These are phyloP conservation scores for Colletotrichum eleusines DNA, from an alignment of 2,329 filamentous ascomycete genomes.

Conservation along the genomic window DNA sequence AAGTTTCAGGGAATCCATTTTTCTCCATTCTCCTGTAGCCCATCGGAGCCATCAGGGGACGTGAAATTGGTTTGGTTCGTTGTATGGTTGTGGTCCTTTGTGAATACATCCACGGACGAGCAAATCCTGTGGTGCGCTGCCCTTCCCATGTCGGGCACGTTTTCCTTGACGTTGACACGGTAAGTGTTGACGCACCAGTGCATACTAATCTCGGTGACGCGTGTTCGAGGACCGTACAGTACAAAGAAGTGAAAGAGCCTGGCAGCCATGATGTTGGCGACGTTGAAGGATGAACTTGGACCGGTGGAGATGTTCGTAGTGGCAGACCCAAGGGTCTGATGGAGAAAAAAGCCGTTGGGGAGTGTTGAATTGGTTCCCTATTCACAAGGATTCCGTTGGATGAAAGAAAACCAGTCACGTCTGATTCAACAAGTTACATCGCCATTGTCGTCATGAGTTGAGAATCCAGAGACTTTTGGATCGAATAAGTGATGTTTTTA, in stretches of 20 bases:
- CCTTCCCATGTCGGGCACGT: slow-evolving; percentile 16
- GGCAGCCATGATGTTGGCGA: slow-evolving; percentile 6
- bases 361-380: slow-evolving; percentile 7
- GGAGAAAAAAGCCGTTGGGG: slow-evolving; percentile 10
- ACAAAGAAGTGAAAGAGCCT: slow-evolving; percentile 27
- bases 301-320: slow-evolving; percentile 22
- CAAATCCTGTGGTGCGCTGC: slow-evolving; percentile 17
- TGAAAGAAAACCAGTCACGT: not conserved
- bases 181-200: slow-evolving; percentile 34
- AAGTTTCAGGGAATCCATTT: slow-evolving; percentile 11
- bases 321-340: not conserved
- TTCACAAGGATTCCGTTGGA: not conserved
- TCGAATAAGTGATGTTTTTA: too few species aligned
- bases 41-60: slow-evolving; percentile 14
- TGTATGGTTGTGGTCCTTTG: slow-evolving; percentile 13
- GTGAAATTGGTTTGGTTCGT: slow-evolving; percentile 26
- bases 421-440: not conserved
- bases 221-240: not conserved
- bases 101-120: slow-evolving; percentile 2
- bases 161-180: slow-evolving; percentile 19
- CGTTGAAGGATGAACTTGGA: slow-evolving; percentile 11
- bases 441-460: too few species aligned
- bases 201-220: slow-evolving; percentile 13
- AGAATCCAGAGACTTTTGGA: too few species aligned
- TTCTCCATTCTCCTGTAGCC: slow-evolving; percentile 6